Evolutionary conservation across 1,284 basidiomycete genomes (phyloP), one percentile per base, ranked within the genome.

Genomic region (Vanrija humicola): DNA sequence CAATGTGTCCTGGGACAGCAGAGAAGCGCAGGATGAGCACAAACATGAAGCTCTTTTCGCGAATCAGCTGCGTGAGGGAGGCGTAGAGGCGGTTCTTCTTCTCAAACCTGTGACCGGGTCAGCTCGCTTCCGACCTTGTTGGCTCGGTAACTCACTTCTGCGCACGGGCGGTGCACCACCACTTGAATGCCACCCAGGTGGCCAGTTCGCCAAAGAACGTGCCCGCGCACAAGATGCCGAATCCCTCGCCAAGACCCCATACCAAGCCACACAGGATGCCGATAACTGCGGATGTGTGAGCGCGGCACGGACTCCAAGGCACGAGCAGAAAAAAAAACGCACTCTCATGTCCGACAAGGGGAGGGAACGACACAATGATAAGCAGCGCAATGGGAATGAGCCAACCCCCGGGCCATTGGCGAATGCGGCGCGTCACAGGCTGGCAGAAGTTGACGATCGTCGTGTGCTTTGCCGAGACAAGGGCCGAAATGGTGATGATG

Each of bases 21-120:
- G 65, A 68, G 63, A 75, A 75, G 28, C 73, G 66, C 6, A 75
- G 61, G 28, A 75, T 60, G 9, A 75, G 59, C 16, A 72, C 68
- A 48, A 75, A 75, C 55, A 65, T 68, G 58, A 75, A 75, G 39
- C 67, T 72, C 66, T 75, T 75, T 49, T 72, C 68, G 38, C 73
- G 54, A 47, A 75, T 75, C 16, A 72, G 50, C 52, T 72, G 69
- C 10, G 72, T 73, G 43, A 75, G 61, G 15, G 64, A 56, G 5
- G 64, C 62, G 43, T 75, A 75, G 14, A 73, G 65, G 58, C 64
- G 70, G 62, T 75, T 75, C 55, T 65, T 63, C 58, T 66, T 65
- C 46, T 75, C 67, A 38, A 72, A 73, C 50, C 69, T 71, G 54
- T 23, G 18, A 7, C 34, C 34, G 28, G 28, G 6, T 29, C 23